Conservation (phyloP, 2,329 filamentous ascomycete genomes). For the Neonectria sp. region DNA sequence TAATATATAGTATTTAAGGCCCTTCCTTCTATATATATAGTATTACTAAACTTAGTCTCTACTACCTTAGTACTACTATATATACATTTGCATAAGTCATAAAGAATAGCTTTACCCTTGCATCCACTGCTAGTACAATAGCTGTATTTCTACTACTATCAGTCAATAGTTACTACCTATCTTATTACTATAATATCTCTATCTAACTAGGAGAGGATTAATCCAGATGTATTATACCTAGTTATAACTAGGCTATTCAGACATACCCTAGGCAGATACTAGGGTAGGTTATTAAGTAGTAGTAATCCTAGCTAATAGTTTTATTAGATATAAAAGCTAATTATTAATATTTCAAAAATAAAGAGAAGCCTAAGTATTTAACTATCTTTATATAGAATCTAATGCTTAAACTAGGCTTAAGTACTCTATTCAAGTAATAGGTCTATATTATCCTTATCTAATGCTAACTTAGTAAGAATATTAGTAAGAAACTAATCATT, state of each 20-base stretch:
- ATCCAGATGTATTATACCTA: not conserved
- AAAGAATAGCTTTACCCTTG: not conserved
- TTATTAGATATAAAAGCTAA: not conserved
- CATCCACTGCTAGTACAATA: constrained; percentile 1
- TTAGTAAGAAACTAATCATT: not conserved
- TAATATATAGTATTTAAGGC: not conserved
- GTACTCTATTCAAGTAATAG: not conserved
- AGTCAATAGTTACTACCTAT: not conserved
- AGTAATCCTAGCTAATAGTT: not conserved
- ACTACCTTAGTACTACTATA: constrained; percentile 3
- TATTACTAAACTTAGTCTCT: constrained; percentile 4
- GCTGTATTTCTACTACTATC: constrained; percentile 5
- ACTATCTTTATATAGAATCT: not conserved
- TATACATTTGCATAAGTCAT: not conserved
- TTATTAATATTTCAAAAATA: not conserved
- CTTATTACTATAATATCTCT: not conserved
- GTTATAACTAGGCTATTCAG: not conserved
- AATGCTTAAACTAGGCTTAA: not conserved
- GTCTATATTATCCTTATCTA: not conserved
- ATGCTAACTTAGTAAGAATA: not conserved
- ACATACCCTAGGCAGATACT: not conserved
- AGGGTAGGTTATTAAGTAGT: not conserved
- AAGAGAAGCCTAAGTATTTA: constrained; percentile 2
- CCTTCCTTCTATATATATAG: not conserved
- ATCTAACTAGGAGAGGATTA: not conserved